These are phyloP conservation scores for Millerozyma miso DNA, from an alignment of 805 yeast genomes.

Conservation along the genomic window DNA sequence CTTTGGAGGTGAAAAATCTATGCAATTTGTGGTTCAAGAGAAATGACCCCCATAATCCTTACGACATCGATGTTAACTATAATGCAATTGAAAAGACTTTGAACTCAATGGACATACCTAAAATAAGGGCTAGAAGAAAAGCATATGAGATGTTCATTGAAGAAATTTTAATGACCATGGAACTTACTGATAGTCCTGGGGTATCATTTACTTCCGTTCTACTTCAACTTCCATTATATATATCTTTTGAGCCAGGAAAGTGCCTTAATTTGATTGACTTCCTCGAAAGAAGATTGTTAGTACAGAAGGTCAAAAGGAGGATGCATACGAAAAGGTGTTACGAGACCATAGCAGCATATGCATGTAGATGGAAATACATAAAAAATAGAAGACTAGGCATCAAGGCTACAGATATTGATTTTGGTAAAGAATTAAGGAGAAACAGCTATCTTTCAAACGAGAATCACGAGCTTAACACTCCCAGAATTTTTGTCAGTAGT, in stretches of 20 bases:
- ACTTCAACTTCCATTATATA: slow-evolving; percentile 68
- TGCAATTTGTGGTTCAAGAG: slow-evolving; percentile 44
- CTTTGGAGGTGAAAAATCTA: slow-evolving; percentile 49
- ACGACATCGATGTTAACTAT: slow-evolving; percentile 53
- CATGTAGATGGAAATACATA: slow-evolving; percentile 44
- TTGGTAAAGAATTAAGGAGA: slow-evolving; percentile 19
- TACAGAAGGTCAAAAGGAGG: slow-evolving; percentile 52
- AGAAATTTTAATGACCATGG: slow-evolving; percentile 59
- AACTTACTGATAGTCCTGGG: slow-evolving; percentile 54
- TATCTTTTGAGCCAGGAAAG: slow-evolving; percentile 69
- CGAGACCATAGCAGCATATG: slow-evolving; percentile 45
- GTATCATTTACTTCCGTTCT: slow-evolving; percentile 62
- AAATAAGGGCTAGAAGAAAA: slow-evolving; percentile 49
- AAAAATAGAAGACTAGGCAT: slow-evolving; percentile 25
- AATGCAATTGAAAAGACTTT: slow-evolving; percentile 51
- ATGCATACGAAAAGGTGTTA: slow-evolving; percentile 38
- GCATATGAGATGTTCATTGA: slow-evolving; percentile 65
- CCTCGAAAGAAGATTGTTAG: slow-evolving; percentile 55
- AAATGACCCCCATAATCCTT: slow-evolving; percentile 53
- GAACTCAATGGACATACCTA: slow-evolving; percentile 49
- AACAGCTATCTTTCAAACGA: slow-evolving; percentile 25
- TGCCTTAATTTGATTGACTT: slow-evolving; percentile 72
- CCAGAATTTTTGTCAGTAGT: slow-evolving; percentile 11
- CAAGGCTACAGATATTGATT: slow-evolving; percentile 19
- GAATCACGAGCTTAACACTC: slow-evolving; percentile 11